Conservation (phyloP, 768 basidiomycete species). For the Suillus occidentalis region DNA sequence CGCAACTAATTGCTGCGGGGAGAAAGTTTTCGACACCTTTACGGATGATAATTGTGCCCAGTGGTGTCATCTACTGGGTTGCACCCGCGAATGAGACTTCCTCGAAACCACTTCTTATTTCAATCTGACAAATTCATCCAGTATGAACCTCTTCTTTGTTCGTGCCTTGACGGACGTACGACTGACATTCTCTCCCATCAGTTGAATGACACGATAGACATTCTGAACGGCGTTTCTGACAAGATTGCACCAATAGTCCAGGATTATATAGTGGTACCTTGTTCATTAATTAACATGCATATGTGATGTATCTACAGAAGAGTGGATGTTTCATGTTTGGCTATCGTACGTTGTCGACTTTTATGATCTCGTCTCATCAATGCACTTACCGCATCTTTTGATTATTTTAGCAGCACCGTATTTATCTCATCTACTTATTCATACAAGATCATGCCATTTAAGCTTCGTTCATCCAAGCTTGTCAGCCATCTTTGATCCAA, state of each 20-base stretch:
- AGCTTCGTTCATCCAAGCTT: too few species aligned
- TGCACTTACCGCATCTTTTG: too few species aligned
- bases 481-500: too few species aligned
- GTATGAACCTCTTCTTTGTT: too few species aligned
- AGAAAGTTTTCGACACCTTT: slow-evolving; percentile 20
- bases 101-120: slow-evolving; percentile 18
- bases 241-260: slow-evolving; percentile 17
- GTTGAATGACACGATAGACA: slow-evolving; percentile 23
- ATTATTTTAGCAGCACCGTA: too few species aligned
- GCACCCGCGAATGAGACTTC: slow-evolving; percentile 17
- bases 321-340: neutral
- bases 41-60: slow-evolving; percentile 34
- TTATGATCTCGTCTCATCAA: too few species aligned
- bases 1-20: slow-evolving; percentile 27
- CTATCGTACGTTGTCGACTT: neutral
- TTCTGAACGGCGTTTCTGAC: slow-evolving; percentile 15
- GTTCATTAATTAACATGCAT: neutral
- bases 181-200: neutral
- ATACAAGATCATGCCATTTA: too few species aligned
- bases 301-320: neutral
- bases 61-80: slow-evolving; percentile 25
- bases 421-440: too few species aligned
- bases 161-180: too few species aligned
- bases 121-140: too few species aligned
- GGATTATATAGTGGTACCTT: slow-evolving; percentile 9